Evolutionary conservation across 257 asterid genomes (phyloP), one percentile per base, ranked within the genome.

Genomic region (Forsythia viridissima): DNA sequence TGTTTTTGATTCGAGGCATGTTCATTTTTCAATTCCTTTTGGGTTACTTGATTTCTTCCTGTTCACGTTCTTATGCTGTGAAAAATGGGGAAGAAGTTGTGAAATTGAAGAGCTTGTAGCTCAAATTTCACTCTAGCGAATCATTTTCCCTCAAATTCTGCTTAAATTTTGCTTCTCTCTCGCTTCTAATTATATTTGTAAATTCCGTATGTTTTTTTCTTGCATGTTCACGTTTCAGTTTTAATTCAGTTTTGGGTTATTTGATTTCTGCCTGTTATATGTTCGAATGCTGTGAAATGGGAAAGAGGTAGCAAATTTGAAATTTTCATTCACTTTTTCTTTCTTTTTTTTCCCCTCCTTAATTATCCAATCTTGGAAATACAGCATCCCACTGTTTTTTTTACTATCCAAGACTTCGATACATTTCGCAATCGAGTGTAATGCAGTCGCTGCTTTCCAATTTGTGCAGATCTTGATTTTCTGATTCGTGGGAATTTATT

Each of bases 401-500:
- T n/a, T n/a, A n/a, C n/a, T n/a, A n/a, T n/a, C n/a, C n/a, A n/a
- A n/a, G n/a, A n/a, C n/a, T n/a, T n/a, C n/a, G n/a, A n/a, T n/a
- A n/a, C n/a, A n/a, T n/a, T n/a, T n/a, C n/a, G n/a, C n/a, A n/a
- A n/a, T n/a, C n/a, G n/a, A n/a, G n/a, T 57, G 65, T 41, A 70
- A 68, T 71, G 75, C 37, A 77, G 71, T 73, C 38, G 37, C 7
- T 18, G 55, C 69, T 36, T 79, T 65, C 69, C 39, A 84, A 59
- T 82, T 76, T 65, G 78, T 77, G 51, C 72, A 9, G 79, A 73
- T 81, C 66, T 71, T 16, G 79, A 70, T 63, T 78, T 66, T 79
- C 2, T 73, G 3, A 36, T 38, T 73, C 59, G 15, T 36, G 41
- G 20, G 37, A 67, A 65, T 66, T 79, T 39, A 16, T n/a, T 79